Evolutionary conservation across 2,329 filamentous ascomycete genomes (phyloP).

Genomic region (Triangularia setosa): DNA sequence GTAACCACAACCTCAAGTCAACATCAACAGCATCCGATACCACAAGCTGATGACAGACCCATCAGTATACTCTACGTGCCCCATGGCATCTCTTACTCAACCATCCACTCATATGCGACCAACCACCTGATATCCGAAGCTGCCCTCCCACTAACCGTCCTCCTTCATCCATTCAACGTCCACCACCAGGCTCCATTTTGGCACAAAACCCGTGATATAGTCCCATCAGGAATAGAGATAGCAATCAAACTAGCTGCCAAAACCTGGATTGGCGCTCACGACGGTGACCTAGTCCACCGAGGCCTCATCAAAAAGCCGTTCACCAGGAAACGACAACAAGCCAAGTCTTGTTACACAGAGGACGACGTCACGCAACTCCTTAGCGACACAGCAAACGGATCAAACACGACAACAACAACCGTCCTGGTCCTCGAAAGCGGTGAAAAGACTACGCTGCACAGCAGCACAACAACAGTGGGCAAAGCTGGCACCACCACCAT

Average conservation of each 20-base stretch:
- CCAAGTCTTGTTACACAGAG: not conserved
- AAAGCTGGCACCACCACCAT: not conserved
- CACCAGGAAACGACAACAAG: not conserved
- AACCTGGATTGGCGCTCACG: slow-evolving; percentile 60
- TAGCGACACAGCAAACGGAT: not conserved
- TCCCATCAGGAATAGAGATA: slow-evolving; percentile 49
- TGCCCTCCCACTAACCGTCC: slow-evolving; percentile 58
- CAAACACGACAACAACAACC: not conserved
- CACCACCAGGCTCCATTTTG: not conserved
- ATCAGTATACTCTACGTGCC: slow-evolving; percentile 63
- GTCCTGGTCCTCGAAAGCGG: not conserved
- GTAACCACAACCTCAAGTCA: not conserved
- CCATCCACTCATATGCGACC: slow-evolving; percentile 52
- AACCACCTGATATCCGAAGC: slow-evolving; percentile 53
- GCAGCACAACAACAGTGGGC: not conserved
- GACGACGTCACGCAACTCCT: not conserved
- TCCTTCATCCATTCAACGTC: slow-evolving; percentile 61
- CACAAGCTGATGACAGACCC: slow-evolving; percentile 35
- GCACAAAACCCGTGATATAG: not conserved
- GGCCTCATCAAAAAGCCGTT: not conserved
- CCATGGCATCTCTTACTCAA: slow-evolving; percentile 54
- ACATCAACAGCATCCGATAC: not conserved
- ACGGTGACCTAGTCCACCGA: slow-evolving; percentile 39
- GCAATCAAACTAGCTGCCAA: slow-evolving; percentile 50
- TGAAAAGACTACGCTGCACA: not conserved